Evolutionary conservation across 805 yeast species (phyloP).

Genomic region (Millerozyma miso): DNA sequence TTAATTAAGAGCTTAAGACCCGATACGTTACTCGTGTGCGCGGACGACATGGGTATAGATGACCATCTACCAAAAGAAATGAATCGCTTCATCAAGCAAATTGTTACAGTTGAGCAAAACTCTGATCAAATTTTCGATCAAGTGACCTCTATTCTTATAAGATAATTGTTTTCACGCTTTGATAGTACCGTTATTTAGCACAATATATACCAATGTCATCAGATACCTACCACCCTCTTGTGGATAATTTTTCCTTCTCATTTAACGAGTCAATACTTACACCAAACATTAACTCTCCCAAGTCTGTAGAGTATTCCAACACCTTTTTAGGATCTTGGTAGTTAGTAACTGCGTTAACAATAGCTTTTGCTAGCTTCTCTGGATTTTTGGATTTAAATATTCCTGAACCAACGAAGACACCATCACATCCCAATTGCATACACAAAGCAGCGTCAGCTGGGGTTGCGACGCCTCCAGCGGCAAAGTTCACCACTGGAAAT

Average conservation of each 20-base stretch:
- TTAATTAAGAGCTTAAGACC: conserved; percentile 38
- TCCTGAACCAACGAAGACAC: conserved; percentile 50
- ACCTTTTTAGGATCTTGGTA: conserved; percentile 57
- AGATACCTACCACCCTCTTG: conserved; percentile 46
- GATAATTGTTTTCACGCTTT: too few species aligned
- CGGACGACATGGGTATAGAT: conserved; percentile 38
- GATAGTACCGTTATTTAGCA: neutral
- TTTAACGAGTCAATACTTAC: conserved; percentile 51
- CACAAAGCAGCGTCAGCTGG: conserved; percentile 85
- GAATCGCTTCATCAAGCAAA: conserved; percentile 33
- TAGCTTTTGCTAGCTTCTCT: conserved; percentile 68
- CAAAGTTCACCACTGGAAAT: conserved; percentile 79
- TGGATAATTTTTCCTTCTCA: conserved; percentile 43
- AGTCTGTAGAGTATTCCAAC: conserved; percentile 61
- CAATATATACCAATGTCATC: neutral
- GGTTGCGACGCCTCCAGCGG: conserved; percentile 87
- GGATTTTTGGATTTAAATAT: conserved; percentile 74
- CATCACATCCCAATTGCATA: conserved; percentile 43
- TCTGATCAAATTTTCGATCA: conserved; percentile 13
- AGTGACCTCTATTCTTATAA: conserved; percentile 12
- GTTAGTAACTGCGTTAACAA: conserved; percentile 74
- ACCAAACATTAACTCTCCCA: conserved; percentile 78
- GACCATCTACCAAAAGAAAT: conserved; percentile 30
- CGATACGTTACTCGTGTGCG: conserved; percentile 36
- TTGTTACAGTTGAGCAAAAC: conserved; percentile 21